These are phyloP conservation scores for Hericium rajendrae DNA, from an alignment of 768 basidiomycete genomes.

Conservation along the genomic window DNA sequence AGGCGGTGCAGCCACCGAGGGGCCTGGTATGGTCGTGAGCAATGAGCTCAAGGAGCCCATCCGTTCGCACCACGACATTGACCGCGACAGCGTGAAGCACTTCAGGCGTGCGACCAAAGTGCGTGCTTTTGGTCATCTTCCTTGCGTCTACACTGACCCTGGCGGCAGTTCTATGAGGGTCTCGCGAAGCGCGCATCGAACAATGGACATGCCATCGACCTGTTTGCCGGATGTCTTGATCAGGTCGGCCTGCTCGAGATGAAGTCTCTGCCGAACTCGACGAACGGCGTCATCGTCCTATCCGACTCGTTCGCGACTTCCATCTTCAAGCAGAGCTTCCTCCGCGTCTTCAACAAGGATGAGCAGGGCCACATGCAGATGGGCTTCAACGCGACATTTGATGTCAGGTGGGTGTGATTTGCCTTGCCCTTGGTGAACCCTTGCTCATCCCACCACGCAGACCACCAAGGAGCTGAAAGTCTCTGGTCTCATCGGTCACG, in stretches of 20 bases:
- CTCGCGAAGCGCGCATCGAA: slow-evolving; percentile 88
- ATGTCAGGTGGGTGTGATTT: slow-evolving; percentile 65
- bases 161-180: slow-evolving; percentile 80
- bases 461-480: slow-evolving; percentile 99
- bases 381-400: slow-evolving; percentile 99
- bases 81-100: slow-evolving; percentile 92
- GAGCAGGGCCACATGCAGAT: slow-evolving; percentile 87
- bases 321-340: slow-evolving; percentile 98
- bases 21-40: slow-evolving; percentile 93
- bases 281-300: slow-evolving; percentile 92
- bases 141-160: neutral
- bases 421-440: neutral
- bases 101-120: slow-evolving; percentile 97
- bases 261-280: slow-evolving; percentile 91
- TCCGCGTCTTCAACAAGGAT: slow-evolving; percentile 87
- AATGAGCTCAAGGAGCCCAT: slow-evolving; percentile 96
- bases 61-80: slow-evolving; percentile 97
- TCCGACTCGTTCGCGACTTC: slow-evolving; percentile 96
- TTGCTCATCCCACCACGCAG: slow-evolving; percentile 28
- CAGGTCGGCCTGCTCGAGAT: slow-evolving; percentile 97
- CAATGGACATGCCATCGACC: slow-evolving; percentile 90
- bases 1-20: slow-evolving; percentile 93
- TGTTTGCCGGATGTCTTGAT: slow-evolving; percentile 96
- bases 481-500: slow-evolving; percentile 95
- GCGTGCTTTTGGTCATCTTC: neutral